Conservation (phyloP, 2,329 filamentous ascomycete species). For the Pseudocercospora vitis region DNA sequence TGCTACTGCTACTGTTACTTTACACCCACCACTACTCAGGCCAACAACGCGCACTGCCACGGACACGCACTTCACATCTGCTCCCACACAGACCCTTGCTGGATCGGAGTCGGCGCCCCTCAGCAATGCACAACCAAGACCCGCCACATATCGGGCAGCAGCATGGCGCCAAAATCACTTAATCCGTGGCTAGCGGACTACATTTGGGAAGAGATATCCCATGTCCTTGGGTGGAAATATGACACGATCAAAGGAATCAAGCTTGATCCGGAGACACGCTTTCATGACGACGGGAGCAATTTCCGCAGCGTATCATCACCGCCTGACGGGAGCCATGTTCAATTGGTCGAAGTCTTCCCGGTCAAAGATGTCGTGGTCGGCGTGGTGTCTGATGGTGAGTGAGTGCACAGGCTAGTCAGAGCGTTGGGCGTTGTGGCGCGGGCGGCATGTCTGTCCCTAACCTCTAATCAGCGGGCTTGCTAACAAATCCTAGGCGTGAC, state of each 20-base stretch:
- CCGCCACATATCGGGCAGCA: conserved; percentile 1
- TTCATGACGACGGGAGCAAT: conserved; percentile 37
- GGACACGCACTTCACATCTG: too few species aligned
- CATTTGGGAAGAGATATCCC: conserved; percentile 29
- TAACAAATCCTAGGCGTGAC: too few species aligned
- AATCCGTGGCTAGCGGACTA: conserved; percentile 33
- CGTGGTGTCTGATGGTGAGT: conserved; percentile 30
- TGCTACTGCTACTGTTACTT: too few species aligned
- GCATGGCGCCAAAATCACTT: conserved; percentile 27
- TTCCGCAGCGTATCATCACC: conserved; percentile 26
- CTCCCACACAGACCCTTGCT: too few species aligned
- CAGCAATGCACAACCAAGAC: conserved; percentile 12
- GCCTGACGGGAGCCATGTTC: conserved; percentile 24
- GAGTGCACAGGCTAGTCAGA: too few species aligned
- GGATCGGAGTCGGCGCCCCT: too few species aligned
- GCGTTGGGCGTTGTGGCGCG: too few species aligned
- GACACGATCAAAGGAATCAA: conserved; percentile 24
- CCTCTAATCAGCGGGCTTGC: too few species aligned
- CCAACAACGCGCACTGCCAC: neutral
- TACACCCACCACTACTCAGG: neutral
- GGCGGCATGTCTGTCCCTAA: too few species aligned
- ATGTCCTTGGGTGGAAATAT: conserved; percentile 32
- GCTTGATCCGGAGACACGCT: conserved; percentile 28
- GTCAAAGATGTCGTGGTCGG: conserved; percentile 18
- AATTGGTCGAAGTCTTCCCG: conserved; percentile 26